phyloP scores from a whole-genome alignment of 2,329 filamentous ascomycete species.

The Pleoardoris graminearum region DNA sequence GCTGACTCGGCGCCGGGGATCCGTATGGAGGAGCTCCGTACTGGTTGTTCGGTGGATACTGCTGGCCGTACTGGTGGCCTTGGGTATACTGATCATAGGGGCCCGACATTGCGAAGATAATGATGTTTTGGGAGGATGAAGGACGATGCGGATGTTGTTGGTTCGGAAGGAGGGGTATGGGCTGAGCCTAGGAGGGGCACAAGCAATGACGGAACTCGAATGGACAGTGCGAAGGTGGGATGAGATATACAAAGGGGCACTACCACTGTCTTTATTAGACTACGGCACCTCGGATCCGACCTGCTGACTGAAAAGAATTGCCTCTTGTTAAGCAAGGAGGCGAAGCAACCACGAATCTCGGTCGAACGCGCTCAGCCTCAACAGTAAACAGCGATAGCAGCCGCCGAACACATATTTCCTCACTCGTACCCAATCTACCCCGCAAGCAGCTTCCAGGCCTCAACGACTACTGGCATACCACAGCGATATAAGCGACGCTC shows the following conservation, averaged over 20 bases:
- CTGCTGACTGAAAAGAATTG: slow-evolving; percentile 28
- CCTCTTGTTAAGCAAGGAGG: slow-evolving; percentile 25
- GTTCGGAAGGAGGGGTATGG: slow-evolving; percentile 16
- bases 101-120: slow-evolving; percentile 52
- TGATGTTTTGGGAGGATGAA: slow-evolving; percentile 5
- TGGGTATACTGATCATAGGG: slow-evolving; percentile 54
- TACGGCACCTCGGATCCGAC: slow-evolving; percentile 22
- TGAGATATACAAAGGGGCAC: slow-evolving; percentile 12
- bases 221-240: slow-evolving; percentile 8
- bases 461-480: background rate
- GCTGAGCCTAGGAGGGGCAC: too few species aligned
- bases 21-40: slow-evolving; percentile 21
- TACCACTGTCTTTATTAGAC: slow-evolving; percentile 13
- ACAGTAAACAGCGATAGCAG: slow-evolving; percentile 10
- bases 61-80: slow-evolving; percentile 30
- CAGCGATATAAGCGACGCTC: background rate
- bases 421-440: slow-evolving; percentile 1
- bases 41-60: slow-evolving; percentile 36
- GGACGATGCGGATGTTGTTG: slow-evolving; percentile 1
- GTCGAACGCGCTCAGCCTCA: slow-evolving; percentile 32
- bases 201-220: slow-evolving; percentile 7
- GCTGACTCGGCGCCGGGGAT: slow-evolving; percentile 34
- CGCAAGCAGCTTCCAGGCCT: slow-evolving; percentile 8
- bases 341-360: slow-evolving; percentile 34
- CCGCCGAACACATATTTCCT: background rate